These are phyloP conservation scores for Stagonosporopsis tanaceti DNA, from an alignment of 2,329 filamentous ascomycete species.

Conservation along the genomic window DNA sequence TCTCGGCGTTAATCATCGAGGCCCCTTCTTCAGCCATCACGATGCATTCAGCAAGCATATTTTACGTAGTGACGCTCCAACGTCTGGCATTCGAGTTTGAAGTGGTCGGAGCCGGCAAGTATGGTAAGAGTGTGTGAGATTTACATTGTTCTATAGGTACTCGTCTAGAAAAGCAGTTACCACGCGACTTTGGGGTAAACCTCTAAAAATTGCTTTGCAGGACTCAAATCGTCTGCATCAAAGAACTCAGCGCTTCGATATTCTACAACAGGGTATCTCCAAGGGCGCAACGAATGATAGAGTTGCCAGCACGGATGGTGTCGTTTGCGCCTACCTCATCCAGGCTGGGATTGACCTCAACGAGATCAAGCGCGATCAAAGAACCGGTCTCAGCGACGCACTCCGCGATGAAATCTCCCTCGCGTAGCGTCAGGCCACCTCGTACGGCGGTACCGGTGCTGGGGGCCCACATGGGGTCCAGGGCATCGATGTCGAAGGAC, in stretches of 20 bases:
- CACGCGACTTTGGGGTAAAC: slow-evolving; percentile 1
- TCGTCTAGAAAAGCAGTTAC: neutral
- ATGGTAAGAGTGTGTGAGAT: neutral
- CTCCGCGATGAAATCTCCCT: slow-evolving; percentile 96
- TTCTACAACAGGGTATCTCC: slow-evolving; percentile 84
- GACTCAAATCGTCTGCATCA: slow-evolving; percentile 6
- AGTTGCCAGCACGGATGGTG: slow-evolving; percentile 90
- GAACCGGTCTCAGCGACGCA: slow-evolving; percentile 65
- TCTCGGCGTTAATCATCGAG: slow-evolving; percentile 5
- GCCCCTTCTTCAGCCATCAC: neutral
- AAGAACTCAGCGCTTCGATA: neutral
- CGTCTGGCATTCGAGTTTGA: neutral
- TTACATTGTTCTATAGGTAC: neutral
- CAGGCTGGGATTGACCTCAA: slow-evolving; percentile 62
- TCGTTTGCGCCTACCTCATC: slow-evolving; percentile 72
- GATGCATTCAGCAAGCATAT: neutral
- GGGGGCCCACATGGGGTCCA: slow-evolving; percentile 95
- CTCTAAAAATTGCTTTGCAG: slow-evolving; percentile 1
- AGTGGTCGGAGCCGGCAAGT: neutral
- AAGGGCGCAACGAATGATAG: slow-evolving; percentile 87
- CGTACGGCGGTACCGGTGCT: slow-evolving; percentile 95
- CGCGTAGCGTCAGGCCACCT: slow-evolving; percentile 89
- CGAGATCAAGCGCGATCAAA: slow-evolving; percentile 65
- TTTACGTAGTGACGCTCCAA: neutral
- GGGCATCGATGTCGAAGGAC: slow-evolving; percentile 94